Base-by-base conservation (phyloP, 768 basidiomycete species). In the Podaxis sp. region DNA sequence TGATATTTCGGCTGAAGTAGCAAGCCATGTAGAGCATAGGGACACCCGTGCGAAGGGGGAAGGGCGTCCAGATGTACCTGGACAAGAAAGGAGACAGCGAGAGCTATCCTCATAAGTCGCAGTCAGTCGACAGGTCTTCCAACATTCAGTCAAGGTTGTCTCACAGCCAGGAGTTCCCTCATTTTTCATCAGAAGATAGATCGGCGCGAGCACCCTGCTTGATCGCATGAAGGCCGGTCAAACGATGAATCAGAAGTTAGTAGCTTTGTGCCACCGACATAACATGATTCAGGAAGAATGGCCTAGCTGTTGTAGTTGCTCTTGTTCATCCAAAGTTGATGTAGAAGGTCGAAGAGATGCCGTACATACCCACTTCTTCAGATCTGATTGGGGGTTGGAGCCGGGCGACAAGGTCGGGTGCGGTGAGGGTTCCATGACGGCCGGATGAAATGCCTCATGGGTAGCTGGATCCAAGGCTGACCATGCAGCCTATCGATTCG, bases 341-440 rank as follows among this genome's bases (percentile, higher is more conserved):
- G 54, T 8, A 49, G 57, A 48, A 49, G 46, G 26, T 49, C 11
- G 38, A 24, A 52, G 22, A 52, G 46, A 39, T 55, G 61, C 30
- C 61, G 53, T 62, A 33, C 33, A 0, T 36, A 54, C 30, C 13
- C n/a, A 59, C 46, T 33, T 19, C 30, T 13, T 28, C 26, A 51
- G 22, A 40, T 36, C 22, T 24, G 24, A 28, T 22, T 28, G 40
- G 17, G 42, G 24, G 28, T 38, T 51, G 36, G 22, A 56, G 49
- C 24, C 19, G 30, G 52, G 52, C 53, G 53, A 62, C 33, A 22
- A 55, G 44, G 26, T 36, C 53, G 61, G 61, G 52, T 13, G 46
- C 44, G 24, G 61, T 24, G 30, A 46, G 40, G 44, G 6, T 38
- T 26, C 59, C 59, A 59, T 44, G 61, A 24, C 53, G 33, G 44